Conservation (phyloP, 805 yeast species). For the Isabelozyma heimii region DNA sequence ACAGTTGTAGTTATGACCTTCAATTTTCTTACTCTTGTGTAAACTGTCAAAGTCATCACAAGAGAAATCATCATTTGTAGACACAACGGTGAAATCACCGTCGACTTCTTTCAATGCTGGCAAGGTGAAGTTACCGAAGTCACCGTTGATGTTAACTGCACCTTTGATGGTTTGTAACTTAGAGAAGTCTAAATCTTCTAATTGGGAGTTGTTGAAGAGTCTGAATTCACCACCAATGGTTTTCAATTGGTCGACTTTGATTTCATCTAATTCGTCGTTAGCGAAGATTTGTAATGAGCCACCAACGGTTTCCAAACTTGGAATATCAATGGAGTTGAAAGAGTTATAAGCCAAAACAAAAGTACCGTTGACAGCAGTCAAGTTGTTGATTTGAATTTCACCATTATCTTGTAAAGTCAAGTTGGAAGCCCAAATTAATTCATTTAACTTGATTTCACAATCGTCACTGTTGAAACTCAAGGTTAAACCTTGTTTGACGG, state of each 20-base stretch:
- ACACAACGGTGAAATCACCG: constrained; percentile 37
- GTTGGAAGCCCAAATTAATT: constrained; percentile 41
- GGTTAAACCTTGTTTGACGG: constrained; percentile 33
- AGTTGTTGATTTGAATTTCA: constrained; percentile 26
- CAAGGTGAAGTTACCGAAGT: constrained; percentile 37
- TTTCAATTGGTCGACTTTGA: constrained; percentile 25
- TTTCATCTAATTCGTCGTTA: constrained; percentile 37
- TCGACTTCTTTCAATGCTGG: constrained; percentile 35
- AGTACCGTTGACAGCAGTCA: constrained; percentile 40
- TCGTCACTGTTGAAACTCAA: constrained; percentile 41
- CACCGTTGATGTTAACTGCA: constrained; percentile 38
- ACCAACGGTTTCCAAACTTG: constrained; percentile 32
- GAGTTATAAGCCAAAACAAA: constrained; percentile 39
- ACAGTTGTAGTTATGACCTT: constrained; percentile 46
- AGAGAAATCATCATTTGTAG: constrained; percentile 36
- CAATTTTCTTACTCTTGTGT: constrained; percentile 28
- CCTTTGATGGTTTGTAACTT: constrained; percentile 35
- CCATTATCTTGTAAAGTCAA: constrained; percentile 42
- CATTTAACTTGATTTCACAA: constrained; percentile 29
- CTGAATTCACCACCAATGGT: constrained; percentile 41
- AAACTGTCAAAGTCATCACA: constrained; percentile 35
- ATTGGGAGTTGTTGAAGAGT: constrained; percentile 39
- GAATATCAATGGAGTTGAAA: constrained; percentile 28
- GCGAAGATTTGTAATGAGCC: constrained; percentile 40
- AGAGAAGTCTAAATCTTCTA: constrained; percentile 29